Conservation (phyloP, 2,329 filamentous ascomycete genomes). For the Rutstroemia sp. region DNA sequence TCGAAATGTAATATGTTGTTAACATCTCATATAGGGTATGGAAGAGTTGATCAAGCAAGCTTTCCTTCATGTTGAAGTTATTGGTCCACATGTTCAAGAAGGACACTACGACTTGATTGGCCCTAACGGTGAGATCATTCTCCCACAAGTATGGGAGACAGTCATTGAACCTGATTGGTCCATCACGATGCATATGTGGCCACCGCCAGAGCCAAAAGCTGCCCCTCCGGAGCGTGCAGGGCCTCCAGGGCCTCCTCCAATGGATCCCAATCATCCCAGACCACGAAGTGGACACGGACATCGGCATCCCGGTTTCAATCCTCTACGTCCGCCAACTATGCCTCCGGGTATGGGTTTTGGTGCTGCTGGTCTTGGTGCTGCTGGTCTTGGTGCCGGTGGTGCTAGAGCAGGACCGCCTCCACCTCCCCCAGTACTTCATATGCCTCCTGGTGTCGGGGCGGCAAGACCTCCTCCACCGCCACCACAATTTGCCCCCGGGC, state of each 20-base stretch:
- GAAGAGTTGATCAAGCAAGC: slow-evolving; percentile 80
- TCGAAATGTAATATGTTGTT: slow-evolving; percentile 15
- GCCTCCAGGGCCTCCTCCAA: slow-evolving; percentile 31
- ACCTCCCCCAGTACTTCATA: slow-evolving; percentile 8
- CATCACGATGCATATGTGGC: slow-evolving; percentile 62
- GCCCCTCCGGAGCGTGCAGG: slow-evolving; percentile 65
- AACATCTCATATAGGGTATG: slow-evolving; percentile 56
- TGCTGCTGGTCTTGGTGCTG: neutral
- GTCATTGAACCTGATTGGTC: slow-evolving; percentile 72
- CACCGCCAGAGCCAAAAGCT: slow-evolving; percentile 40
- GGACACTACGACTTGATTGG: slow-evolving; percentile 77
- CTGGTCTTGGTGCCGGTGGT: neutral
- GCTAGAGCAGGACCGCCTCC: slow-evolving; percentile 7
- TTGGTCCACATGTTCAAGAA: slow-evolving; percentile 67
- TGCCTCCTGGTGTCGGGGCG: neutral
- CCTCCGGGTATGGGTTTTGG: slow-evolving; percentile 7
- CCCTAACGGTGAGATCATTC: slow-evolving; percentile 74
- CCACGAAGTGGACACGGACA: slow-evolving; percentile 12
- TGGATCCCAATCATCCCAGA: slow-evolving; percentile 7
- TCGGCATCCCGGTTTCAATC: slow-evolving; percentile 11
- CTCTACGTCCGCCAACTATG: slow-evolving; percentile 3
- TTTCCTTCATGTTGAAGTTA: slow-evolving; percentile 70
- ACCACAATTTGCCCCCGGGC: slow-evolving; percentile 2
- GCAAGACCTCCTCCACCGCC: slow-evolving; percentile 10
- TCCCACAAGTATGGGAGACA: slow-evolving; percentile 74